phyloP scores from a whole-genome alignment of 345 rosid genomes.

The Rhizophora apiculata region DNA sequence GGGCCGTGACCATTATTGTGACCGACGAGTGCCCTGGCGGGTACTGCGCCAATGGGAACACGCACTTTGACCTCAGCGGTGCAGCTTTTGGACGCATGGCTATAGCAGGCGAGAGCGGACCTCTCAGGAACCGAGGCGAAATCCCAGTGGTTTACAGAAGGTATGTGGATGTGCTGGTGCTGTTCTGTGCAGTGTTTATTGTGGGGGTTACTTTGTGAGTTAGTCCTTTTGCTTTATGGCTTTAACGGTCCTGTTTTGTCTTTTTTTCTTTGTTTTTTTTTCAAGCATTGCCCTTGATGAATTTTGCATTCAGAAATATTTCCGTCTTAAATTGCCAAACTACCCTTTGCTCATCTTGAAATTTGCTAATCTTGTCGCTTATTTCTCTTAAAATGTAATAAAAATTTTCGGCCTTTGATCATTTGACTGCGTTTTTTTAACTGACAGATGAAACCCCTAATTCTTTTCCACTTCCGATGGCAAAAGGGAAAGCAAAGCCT shows the following conservation, averaged over 20 bases:
- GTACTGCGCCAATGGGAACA: constrained; percentile 52
- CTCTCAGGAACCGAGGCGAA: constrained; percentile 76
- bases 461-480: no score
- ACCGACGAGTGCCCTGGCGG: constrained; percentile 87
- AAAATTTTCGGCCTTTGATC: background rate
- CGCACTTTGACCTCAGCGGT: constrained; percentile 94
- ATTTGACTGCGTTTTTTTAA: background rate
- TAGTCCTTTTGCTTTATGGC: background rate
- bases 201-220: background rate
- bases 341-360: background rate
- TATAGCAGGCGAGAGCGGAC: constrained; percentile 50
- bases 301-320: background rate
- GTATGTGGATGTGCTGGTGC: constrained; percentile 25
- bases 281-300: background rate
- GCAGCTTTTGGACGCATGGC: constrained; percentile 96
- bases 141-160: constrained; percentile 57
- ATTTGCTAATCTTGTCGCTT: background rate
- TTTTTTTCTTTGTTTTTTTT: background rate
- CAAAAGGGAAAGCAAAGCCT: no score
- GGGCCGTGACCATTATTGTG: constrained; percentile 85
- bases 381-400: background rate
- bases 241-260: constrained; percentile 5
- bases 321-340: background rate
- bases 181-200: background rate
- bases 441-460: no score